phyloP scores from a whole-genome alignment of 441 rosid genomes.

The Pelargonium citronellum region DNA sequence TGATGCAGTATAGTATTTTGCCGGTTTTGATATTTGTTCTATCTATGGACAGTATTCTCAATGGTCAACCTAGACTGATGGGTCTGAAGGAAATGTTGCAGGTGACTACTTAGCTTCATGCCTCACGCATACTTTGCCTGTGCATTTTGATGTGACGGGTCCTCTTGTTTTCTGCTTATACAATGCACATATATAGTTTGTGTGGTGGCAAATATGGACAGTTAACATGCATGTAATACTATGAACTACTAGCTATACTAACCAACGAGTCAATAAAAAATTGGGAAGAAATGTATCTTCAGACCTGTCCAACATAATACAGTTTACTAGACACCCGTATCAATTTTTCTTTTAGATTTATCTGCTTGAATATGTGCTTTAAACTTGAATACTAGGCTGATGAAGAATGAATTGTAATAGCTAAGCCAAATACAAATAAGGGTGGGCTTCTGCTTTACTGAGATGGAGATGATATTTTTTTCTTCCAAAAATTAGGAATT shows the following conservation, averaged over 20 bases:
- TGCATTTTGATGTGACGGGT: not conserved
- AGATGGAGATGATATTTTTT: too few species aligned
- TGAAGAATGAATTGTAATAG: too few species aligned
- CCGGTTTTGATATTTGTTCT: conserved; percentile 2
- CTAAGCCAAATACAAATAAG: too few species aligned
- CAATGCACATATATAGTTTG: not conserved
- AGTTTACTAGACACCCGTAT: not conserved
- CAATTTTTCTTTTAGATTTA: not conserved
- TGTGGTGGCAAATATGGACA: not conserved
- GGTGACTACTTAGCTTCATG: conserved; percentile 37
- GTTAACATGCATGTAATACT: too few species aligned
- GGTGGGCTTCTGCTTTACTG: too few species aligned
- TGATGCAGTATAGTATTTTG: not conserved
- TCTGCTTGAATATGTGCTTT: too few species aligned
- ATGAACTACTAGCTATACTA: too few species aligned
- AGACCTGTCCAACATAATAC: not conserved
- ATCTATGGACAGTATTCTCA: conserved; percentile 51
- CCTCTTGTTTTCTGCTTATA: not conserved
- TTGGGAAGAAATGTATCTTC: not conserved
- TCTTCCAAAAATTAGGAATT: too few species aligned
- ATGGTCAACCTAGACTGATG: conserved; percentile 89
- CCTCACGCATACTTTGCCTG: not conserved
- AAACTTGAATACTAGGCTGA: too few species aligned
- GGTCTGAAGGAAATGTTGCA: conserved; percentile 84
- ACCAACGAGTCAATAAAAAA: not conserved